Conservation (phyloP, 805 yeast species). For the Debaryomyces tyrocola region DNA sequence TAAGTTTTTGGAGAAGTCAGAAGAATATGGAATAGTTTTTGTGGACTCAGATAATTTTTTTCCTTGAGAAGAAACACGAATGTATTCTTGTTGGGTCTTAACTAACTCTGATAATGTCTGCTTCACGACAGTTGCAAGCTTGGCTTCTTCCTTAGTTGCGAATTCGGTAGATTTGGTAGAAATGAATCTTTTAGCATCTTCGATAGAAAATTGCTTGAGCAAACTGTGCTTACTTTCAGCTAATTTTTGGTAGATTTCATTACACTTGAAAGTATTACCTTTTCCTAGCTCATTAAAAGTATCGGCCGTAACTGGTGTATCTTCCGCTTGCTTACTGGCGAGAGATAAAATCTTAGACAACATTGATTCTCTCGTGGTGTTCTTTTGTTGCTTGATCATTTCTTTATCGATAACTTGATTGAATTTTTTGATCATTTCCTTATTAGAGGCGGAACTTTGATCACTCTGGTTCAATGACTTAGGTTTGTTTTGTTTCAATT, state of each 20-base stretch:
- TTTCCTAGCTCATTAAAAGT: constrained; percentile 35
- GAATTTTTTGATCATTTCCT: constrained; percentile 21
- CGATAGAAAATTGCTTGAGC: constrained; percentile 16
- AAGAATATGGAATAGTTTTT: constrained; percentile 26
- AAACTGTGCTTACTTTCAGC: constrained; percentile 26
- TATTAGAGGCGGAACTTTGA: constrained; percentile 8
- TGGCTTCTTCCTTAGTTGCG: constrained; percentile 27
- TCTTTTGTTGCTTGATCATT: constrained; percentile 44
- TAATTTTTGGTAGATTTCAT: constrained; percentile 29
- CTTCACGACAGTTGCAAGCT: constrained; percentile 32
- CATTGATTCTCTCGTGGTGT: constrained; percentile 47
- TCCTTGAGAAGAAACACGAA: constrained; percentile 29
- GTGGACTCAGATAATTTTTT: constrained; percentile 28
- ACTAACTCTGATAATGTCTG: constrained; percentile 37
- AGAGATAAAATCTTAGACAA: constrained; percentile 43
- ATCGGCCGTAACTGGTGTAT: constrained; percentile 18
- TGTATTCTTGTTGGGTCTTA: constrained; percentile 29
- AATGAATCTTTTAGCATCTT: constrained; percentile 25
- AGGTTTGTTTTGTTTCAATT: constrained; percentile 43
- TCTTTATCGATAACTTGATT: constrained; percentile 40
- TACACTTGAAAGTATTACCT: constrained; percentile 35
- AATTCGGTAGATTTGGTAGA: constrained; percentile 37
- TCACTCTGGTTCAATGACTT: constrained; percentile 31
- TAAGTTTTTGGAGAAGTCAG: constrained; percentile 25
- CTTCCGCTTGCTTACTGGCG: constrained; percentile 23